phyloP scores from a whole-genome alignment of 208 protist species.

The Leishmania turanica region DNA sequence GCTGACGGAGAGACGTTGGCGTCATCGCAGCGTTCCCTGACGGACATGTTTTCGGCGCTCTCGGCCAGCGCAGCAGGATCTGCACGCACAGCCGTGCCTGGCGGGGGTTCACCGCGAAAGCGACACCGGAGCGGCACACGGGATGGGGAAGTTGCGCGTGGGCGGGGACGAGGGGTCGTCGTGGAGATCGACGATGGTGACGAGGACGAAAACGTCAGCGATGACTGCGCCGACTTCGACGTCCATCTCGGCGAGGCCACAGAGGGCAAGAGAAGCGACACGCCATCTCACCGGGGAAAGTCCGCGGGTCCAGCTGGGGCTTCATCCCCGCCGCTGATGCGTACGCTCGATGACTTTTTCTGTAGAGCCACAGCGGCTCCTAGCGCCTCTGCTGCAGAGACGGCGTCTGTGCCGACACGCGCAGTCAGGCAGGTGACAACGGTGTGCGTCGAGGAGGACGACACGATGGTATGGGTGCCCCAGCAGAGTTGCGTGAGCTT shows the following conservation, averaged over 20 bases:
- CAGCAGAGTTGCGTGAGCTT: constrained; percentile 6
- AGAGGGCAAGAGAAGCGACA: neutral
- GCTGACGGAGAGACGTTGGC: neutral
- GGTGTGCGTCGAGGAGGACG: constrained; percentile 1
- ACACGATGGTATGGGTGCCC: neutral
- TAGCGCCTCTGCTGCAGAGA: neutral
- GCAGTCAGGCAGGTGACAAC: neutral
- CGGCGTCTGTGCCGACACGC: neutral
- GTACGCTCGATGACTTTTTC: neutral
- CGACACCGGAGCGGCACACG: neutral
- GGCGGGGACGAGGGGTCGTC: neutral
- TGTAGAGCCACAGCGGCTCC: neutral
- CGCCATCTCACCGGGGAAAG: neutral
- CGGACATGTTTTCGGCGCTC: constrained; percentile 25
- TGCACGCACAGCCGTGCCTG: neutral
- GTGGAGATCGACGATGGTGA: constrained; percentile 4
- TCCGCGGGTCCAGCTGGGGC: neutral
- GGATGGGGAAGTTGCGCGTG: neutral
- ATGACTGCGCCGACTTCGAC: constrained; percentile 3
- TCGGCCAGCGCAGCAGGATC: neutral
- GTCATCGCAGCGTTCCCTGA: constrained; percentile 15
- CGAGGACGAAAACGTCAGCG: neutral
- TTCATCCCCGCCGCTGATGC: neutral
- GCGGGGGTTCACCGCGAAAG: neutral
- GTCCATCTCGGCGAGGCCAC: neutral